Evolutionary conservation across 768 basidiomycete genomes (phyloP).

Genomic region (Nidula microcarpa): DNA sequence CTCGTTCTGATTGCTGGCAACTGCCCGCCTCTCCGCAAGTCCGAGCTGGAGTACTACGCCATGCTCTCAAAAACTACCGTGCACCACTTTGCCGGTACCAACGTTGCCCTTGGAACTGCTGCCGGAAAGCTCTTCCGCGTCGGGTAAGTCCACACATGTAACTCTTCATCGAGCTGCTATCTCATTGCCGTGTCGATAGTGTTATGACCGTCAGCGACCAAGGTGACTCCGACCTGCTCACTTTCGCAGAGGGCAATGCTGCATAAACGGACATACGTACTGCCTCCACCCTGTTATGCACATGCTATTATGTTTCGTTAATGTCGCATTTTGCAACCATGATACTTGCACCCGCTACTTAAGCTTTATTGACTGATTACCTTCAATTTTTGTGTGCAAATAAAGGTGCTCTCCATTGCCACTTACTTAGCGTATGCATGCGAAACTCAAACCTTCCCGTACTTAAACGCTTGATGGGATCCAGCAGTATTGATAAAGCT

Average conservation of each 20-base stretch:
- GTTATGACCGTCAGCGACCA: conserved; percentile 97
- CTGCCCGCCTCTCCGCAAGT: conserved; percentile 67
- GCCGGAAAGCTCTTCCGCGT: conserved; percentile 98
- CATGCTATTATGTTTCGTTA: not conserved
- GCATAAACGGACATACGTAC: conserved; percentile 36
- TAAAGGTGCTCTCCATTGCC: not conserved
- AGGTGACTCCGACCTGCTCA: conserved; percentile 95
- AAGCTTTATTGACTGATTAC: not conserved
- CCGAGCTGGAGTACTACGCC: conserved; percentile 91
- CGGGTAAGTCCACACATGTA: conserved; percentile 48
- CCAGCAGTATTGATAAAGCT: no score
- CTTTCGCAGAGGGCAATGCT: conserved; percentile 65
- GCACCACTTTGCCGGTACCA: conserved; percentile 97
- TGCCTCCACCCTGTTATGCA: no score
- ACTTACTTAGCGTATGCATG: not conserved
- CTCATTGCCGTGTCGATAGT: conserved; percentile 35
- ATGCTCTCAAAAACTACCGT: conserved; percentile 99
- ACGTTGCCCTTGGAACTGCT: conserved; percentile 97
- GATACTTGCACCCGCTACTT: not conserved
- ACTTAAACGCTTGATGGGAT: no score
- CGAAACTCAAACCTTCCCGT: not conserved
- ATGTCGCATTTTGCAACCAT: not conserved
- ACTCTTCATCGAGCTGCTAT: not conserved
- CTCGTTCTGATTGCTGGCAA: conserved; percentile 93
- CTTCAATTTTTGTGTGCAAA: not conserved